These are phyloP conservation scores for Cubamyces lactineus DNA, from an alignment of 768 basidiomycete species.

Conservation along the genomic window DNA sequence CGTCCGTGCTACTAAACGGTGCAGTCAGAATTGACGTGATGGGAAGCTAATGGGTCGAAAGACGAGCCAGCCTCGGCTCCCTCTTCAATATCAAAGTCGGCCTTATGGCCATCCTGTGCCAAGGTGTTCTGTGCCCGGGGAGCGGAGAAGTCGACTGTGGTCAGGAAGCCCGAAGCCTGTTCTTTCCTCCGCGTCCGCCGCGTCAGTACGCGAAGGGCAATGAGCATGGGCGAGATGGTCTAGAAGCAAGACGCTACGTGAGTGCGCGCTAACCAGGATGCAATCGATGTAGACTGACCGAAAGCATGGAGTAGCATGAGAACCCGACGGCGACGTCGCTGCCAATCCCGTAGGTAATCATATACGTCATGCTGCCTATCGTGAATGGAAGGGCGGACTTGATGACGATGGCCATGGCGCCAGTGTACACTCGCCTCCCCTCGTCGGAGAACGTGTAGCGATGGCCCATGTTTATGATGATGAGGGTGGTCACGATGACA, in stretches of 20 bases:
- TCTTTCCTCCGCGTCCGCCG: slow-evolving; percentile 22
- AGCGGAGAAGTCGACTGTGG: slow-evolving; percentile 9
- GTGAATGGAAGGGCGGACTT: slow-evolving; percentile 47
- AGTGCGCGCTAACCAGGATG: neutral
- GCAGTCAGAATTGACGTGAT: neutral
- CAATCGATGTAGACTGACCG: slow-evolving; percentile 35
- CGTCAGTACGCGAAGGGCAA: slow-evolving; percentile 23
- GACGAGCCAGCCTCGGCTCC: neutral
- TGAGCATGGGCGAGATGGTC: slow-evolving; percentile 26
- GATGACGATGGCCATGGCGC: slow-evolving; percentile 41
- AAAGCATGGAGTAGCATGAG: slow-evolving; percentile 47
- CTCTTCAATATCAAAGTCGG: neutral
- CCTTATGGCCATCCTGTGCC: neutral
- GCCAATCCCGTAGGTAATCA: slow-evolving; percentile 42
- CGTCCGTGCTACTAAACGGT: no score
- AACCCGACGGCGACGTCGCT: slow-evolving; percentile 41
- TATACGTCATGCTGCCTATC: slow-evolving; percentile 41
- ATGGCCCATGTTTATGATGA: slow-evolving; percentile 40
- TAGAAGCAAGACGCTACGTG: neutral
- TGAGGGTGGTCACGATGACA: slow-evolving; percentile 44
- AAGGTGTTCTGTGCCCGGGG: neutral
- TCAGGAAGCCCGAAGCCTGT: slow-evolving; percentile 1
- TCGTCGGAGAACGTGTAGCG: slow-evolving; percentile 30
- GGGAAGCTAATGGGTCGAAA: neutral
- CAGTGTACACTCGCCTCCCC: slow-evolving; percentile 41